phyloP scores from a whole-genome alignment of 1,284 basidiomycete species.

The Malassezia vespertilionis region DNA sequence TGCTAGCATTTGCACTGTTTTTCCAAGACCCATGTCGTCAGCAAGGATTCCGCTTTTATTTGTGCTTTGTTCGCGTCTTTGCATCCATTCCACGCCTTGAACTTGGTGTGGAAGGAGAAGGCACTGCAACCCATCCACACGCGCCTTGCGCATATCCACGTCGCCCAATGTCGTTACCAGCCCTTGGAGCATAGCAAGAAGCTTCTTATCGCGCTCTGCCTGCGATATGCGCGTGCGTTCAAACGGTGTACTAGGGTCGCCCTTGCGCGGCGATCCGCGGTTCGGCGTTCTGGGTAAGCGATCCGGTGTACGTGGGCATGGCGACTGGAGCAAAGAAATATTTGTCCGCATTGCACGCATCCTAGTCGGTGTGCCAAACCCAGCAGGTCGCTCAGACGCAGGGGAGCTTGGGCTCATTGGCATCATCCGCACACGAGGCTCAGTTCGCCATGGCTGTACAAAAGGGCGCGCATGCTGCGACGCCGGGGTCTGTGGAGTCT shows the following conservation, averaged over 20 bases:
- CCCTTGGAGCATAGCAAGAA: constrained; percentile 26
- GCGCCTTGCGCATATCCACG: constrained; percentile 15
- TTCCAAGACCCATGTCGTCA: constrained; percentile 56
- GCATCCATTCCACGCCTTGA: constrained; percentile 75
- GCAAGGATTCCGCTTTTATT: constrained; percentile 76
- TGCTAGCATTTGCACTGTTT: constrained; percentile 75
- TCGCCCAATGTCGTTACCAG: constrained; percentile 31
- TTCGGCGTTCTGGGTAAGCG: background rate
- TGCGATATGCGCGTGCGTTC: constrained; percentile 17
- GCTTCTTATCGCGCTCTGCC: constrained; percentile 31
- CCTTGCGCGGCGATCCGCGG: background rate
- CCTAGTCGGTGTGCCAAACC: background rate
- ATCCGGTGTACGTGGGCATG: background rate
- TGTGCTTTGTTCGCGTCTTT: constrained; percentile 61
- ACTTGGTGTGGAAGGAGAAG: constrained; percentile 75
- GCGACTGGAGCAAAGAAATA: too few species aligned
- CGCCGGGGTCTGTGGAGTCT: background rate
- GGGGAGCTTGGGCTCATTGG: constrained; percentile 8
- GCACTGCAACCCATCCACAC: constrained; percentile 51
- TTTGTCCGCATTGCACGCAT: too few species aligned
- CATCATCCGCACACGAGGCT: constrained; percentile 12
- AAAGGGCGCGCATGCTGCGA: background rate
- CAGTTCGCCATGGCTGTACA: constrained; percentile 18
- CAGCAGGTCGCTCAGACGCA: background rate
- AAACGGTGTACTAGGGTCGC: background rate